phyloP scores from a whole-genome alignment of 345 rosid species.

The Dovyalis caffra region DNA sequence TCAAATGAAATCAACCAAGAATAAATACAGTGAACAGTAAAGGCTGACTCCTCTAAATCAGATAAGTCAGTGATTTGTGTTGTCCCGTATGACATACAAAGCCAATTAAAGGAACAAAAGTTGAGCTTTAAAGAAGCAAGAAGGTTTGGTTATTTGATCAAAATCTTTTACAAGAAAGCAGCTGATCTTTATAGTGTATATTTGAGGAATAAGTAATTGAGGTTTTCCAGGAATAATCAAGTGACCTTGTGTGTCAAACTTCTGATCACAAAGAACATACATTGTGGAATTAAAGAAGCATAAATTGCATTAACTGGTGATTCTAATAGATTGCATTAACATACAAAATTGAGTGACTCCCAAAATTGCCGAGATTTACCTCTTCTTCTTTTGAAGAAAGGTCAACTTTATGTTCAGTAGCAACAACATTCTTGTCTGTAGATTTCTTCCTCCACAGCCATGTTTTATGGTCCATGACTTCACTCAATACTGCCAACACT shows the following conservation, averaged over 20 bases:
- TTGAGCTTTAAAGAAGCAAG: not conserved
- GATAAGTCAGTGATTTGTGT: not conserved
- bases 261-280: not conserved
- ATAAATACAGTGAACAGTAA: not conserved
- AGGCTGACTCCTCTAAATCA: not conserved
- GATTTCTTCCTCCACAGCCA: constrained; percentile 93
- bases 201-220: not conserved
- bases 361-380: constrained; percentile 34
- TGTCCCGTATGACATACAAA: not conserved
- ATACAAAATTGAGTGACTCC: not conserved
- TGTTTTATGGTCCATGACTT: constrained; percentile 64
- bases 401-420: constrained; percentile 35
- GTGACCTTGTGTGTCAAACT: not conserved
- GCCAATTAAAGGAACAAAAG: not conserved
- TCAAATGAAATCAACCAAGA: constrained; percentile 11
- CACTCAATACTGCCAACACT: constrained; percentile 8
- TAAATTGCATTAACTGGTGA: not conserved
- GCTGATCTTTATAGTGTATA: not conserved
- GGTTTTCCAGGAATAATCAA: not conserved
- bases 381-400: constrained; percentile 44
- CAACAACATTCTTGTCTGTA: constrained; percentile 45
- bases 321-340: not conserved
- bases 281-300: not conserved
- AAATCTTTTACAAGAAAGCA: not conserved
- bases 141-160: not conserved